Base-by-base conservation (phyloP, 441 rosid genomes). In the Bocquillonia castaneifolia region DNA sequence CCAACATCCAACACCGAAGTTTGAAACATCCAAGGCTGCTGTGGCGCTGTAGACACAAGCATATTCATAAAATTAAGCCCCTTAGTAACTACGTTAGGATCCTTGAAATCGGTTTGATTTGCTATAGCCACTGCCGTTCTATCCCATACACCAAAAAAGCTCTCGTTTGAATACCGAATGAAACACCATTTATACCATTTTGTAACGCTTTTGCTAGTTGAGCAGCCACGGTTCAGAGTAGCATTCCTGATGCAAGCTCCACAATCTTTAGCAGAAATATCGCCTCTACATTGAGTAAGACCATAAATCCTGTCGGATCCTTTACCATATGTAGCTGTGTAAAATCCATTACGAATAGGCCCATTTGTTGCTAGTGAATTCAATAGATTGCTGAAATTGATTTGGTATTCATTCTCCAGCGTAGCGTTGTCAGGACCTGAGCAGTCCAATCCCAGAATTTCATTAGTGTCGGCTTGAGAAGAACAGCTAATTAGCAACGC, bases 111-210 rank as follows among this genome's bases (percentile, higher is more conserved):
- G 0, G 82, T 76, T 3, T 72, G 74, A 15, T 81, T 77, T 17
- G 71, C 28, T 25, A 4, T n/a, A 13, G 84, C 84, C 53, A 51
- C 6, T 22, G 74, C 81, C 31, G 75, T 66, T 54, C 29, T 66
- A 59, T 76, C 85, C 82, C 55, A 59, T 45, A 34, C 23, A 3
- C 85, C 84, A 1, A 79, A 74, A 47, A 84, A 78, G 17, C 64
- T 67, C 20, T 55, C 52, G 37, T 78, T 66, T 17, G 88, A 79
- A 44, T 76, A 79, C 5, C 80, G 77, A 36, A 79, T 40, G 23
- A 68, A 57, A 67, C 85, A 81, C 84, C 84, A 79, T 3, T 26
- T 70, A 28, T 61, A 69, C 82, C 83, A 79, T 17, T 79, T 48
- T 42, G 64, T 68, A 15, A 69, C 81, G 0, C 29, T 42, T 37